Base-by-base conservation (phyloP, 371 early-diverging fungal species). In the Mucor circinelloides region DNA sequence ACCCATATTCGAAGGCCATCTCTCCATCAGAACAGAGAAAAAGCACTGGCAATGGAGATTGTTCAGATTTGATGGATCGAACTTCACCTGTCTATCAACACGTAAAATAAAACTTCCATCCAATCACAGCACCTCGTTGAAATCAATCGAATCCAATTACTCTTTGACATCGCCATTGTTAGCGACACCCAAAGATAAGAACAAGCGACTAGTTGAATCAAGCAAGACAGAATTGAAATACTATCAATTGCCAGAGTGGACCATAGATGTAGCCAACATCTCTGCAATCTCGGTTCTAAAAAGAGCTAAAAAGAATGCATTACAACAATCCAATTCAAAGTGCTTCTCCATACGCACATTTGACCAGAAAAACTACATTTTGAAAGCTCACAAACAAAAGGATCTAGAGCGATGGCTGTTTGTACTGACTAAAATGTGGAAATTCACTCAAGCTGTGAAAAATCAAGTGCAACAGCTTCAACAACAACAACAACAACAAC, bases 371-470 rank as follows among this genome's bases (percentile, higher is more conserved):
- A 71, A 71, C 27, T 68, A 74, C 42, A 66, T 80, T 4, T 64
- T 84, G 61, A 84, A 81, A 50, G 82, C 80, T 6, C 75, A 73
- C 10, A 84, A 81, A 59, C 71, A 81, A 61, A 84, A 81, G 44
- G 84, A 84, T 38, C 52, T 84, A 28, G 84, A 84, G 32, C 60
- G 84, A 27, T 84, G 84, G 84, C 62, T 84, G n/a, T 84, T 84
- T 75, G 80, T 84, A 1, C 60, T 84, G 12, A 81, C 81, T 9
- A 83, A 81, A 60, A 79, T 79, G 79, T 83, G 84, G 84, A 72
- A 69, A 59, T 81, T 72, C 27, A 70, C 72, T 17, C 77, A 79
- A 48, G 71, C 79, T 28, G 72, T 75, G 55, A 68, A 71, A 36
- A 66, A 59, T 62, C 58, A 64, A 34, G 46, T 64, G 23, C 40